These are phyloP conservation scores for Emmonsiellopsis sp. DNA, from an alignment of 2,329 filamentous ascomycete genomes.

Conservation along the genomic window DNA sequence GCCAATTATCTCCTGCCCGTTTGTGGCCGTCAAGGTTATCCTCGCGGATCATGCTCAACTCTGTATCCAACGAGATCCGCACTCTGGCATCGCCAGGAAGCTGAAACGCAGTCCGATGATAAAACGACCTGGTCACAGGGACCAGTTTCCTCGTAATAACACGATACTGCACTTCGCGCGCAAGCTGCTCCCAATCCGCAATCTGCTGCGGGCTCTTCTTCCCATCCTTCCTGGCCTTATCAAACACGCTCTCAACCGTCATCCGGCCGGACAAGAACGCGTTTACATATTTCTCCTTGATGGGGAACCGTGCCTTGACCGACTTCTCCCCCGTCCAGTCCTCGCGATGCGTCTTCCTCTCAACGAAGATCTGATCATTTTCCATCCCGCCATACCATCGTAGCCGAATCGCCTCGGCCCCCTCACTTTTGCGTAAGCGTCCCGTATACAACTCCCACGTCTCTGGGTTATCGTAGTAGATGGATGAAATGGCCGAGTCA, in stretches of 20 bases:
- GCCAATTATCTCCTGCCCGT: constrained; percentile 82
- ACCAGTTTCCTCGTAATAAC: constrained; percentile 77
- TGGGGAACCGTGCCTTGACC: constrained; percentile 88
- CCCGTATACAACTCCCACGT: constrained; percentile 93
- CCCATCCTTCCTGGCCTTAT: constrained; percentile 89
- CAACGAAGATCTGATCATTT: constrained; percentile 88
- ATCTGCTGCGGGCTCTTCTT: constrained; percentile 92
- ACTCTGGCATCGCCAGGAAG: constrained; percentile 92
- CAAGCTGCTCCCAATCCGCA: constrained; percentile 76
- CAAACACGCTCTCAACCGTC: constrained; percentile 81
- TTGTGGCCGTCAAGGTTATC: constrained; percentile 79
- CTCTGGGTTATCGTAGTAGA: constrained; percentile 94
- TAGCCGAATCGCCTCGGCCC: constrained; percentile 89
- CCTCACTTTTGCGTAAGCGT: constrained; percentile 93
- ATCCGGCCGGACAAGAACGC: constrained; percentile 76
- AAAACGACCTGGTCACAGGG: constrained; percentile 91
- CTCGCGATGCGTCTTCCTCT: constrained; percentile 95
- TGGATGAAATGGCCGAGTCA: constrained; percentile 92
- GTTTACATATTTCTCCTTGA: constrained; percentile 98
- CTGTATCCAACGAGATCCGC: constrained; percentile 92
- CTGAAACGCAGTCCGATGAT: constrained; percentile 97
- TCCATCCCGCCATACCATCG: constrained; percentile 98
- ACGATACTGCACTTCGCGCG: constrained; percentile 87
- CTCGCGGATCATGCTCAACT: constrained; percentile 88
- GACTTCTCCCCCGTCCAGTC: constrained; percentile 99